Evolutionary conservation across 805 yeast genomes (phyloP).

Genomic region (Starmerella potacharoeniae): DNA sequence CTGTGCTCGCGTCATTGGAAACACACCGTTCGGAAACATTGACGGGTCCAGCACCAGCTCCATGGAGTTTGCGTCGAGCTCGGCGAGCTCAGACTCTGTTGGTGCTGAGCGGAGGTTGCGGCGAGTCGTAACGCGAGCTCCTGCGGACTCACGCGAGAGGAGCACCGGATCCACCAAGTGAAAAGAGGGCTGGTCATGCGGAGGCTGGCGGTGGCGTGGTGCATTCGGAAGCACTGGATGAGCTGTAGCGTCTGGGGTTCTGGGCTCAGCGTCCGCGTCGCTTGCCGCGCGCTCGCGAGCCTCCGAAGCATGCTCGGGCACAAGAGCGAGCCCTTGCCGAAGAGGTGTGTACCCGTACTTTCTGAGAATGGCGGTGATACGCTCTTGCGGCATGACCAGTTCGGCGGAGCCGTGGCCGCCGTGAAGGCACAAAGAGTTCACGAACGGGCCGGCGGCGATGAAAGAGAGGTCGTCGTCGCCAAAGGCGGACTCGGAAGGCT

Average conservation of each 20-base stretch:
- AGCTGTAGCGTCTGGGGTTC: no score
- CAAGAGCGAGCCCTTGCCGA: neutral
- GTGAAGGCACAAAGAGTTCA: neutral
- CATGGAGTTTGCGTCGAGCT: neutral
- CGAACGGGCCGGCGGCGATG: neutral
- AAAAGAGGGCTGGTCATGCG: neutral
- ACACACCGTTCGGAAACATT: neutral
- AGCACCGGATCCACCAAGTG: neutral
- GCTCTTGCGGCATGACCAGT: neutral
- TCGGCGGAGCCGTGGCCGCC: neutral
- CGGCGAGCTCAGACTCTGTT: neutral
- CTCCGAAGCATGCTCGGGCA: no score
- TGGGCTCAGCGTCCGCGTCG: no score
- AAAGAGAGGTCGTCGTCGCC: neutral
- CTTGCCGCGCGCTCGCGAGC: no score
- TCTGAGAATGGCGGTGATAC: neutral
- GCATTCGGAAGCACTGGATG: neutral
- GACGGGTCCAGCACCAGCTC: neutral
- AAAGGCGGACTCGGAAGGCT: neutral
- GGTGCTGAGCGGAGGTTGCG: neutral
- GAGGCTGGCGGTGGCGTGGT: neutral
- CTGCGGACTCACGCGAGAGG: neutral
- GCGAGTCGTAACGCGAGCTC: neutral
- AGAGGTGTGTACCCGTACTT: neutral
- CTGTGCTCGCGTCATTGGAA: no score